A percentile compares a stretch with the other conserved stretches of the same genome.
These are phyloP conservation scores for Calonectria honghensis DNA, from an alignment of 2,329 filamentous ascomycete genomes.

Conservation along the genomic window DNA sequence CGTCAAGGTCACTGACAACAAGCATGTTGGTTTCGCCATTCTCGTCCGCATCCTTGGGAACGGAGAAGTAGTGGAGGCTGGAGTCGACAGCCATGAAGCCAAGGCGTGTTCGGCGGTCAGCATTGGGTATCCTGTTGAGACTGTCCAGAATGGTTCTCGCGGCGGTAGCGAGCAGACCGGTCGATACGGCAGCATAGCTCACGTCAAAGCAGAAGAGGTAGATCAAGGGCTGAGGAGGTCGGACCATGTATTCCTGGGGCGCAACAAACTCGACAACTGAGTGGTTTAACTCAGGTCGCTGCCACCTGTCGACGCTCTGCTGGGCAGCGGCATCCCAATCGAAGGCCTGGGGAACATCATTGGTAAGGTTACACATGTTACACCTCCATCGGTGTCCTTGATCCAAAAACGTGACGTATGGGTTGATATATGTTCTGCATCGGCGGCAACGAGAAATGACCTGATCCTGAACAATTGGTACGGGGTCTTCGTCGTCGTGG, in stretches of 20 bases:
- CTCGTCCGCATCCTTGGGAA: slow-evolving; percentile 91
- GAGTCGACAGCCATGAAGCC: slow-evolving; percentile 98
- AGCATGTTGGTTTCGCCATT: slow-evolving; percentile 91
- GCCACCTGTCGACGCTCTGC: slow-evolving; percentile 93
- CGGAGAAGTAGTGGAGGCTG: slow-evolving; percentile 95
- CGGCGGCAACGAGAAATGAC: slow-evolving; percentile 97
- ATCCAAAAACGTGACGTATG: slow-evolving; percentile 96
- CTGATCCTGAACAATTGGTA: slow-evolving; percentile 96
- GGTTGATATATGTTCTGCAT: slow-evolving; percentile 98
- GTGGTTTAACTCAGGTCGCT: slow-evolving; percentile 94
- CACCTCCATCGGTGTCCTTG: slow-evolving; percentile 98
- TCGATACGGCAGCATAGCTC: slow-evolving; percentile 92
- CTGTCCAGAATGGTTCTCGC: slow-evolving; percentile 96
- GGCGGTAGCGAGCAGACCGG: slow-evolving; percentile 91
- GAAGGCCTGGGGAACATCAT: slow-evolving; percentile 99
- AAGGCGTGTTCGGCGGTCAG: slow-evolving; percentile 91
- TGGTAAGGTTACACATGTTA: slow-evolving; percentile 99
- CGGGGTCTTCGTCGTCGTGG: slow-evolving; percentile 92
- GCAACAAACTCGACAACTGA: slow-evolving; percentile 98
- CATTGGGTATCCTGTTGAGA: slow-evolving; percentile 97
- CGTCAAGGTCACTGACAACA: slow-evolving; percentile 94
- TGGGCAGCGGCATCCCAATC: slow-evolving; percentile 97
- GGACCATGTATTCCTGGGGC: slow-evolving; percentile 99
- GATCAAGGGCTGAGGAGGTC: slow-evolving; percentile 94
- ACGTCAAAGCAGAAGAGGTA: slow-evolving; percentile 98